Evolutionary conservation across 2,329 filamentous ascomycete species (phyloP), one percentile per base, ranked within the genome.

Genomic region (Pseudogymnoascus sp.): DNA sequence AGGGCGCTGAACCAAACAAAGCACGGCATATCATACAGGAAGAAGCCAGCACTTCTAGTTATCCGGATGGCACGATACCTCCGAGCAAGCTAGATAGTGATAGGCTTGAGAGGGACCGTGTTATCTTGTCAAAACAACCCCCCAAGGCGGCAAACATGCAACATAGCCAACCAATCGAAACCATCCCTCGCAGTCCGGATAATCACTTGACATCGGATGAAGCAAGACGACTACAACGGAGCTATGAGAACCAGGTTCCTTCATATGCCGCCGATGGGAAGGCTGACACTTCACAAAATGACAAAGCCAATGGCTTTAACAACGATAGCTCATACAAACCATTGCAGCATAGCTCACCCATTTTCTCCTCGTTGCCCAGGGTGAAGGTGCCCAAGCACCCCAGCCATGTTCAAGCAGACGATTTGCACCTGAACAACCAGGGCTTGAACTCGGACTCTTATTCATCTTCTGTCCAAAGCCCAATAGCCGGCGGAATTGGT

Each of bases 281-380:
- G 1, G 61, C 63, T 18, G 63, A 67, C 2, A 30, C 23, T 7
- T 12, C 23, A 28, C 41, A 26, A 18, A 52, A 18, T 30, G 62
- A 65, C 37, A 67, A 55, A 45, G 69, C 61, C 63, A 39, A 35
- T 23, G 37, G 37, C 6, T 52, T 71, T 34, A 79, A 79, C 63
- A 73, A 78, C 61, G 82, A 85, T 67, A 78, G 79, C 9, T 85
- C 82, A 69, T 82, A 80, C 64, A 70, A 75, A 19, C 77, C 77
- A 48, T 76, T 80, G 5, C 73, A 71, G 19, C 71, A 75, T 56
- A 72, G 73, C 7, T 75, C 76, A 28, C 72, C 77, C 3, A 74
- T 77, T 3, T 63, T 78, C 7, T 82, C 81, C 3, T 77, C 80
- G 6, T 69, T 82, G 28, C 81, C 83, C 9, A 74, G 75, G 55